Evolutionary conservation across 2,329 filamentous ascomycete species (phyloP), one percentile per base, ranked within the genome.

Genomic region (Nemania diffusa): DNA sequence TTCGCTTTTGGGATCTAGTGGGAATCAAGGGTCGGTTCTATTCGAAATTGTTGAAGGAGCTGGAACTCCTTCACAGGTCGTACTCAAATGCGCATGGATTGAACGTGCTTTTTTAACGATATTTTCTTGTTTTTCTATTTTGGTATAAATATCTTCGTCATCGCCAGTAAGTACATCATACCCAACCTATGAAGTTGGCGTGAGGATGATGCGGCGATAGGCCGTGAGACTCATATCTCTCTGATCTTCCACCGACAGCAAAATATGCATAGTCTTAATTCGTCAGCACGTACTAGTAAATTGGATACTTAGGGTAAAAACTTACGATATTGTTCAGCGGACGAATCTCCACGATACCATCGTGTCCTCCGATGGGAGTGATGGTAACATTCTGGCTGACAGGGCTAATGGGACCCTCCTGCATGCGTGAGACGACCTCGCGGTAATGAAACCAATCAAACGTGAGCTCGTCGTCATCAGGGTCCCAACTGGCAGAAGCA

Each of bases 401-500:
- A 13, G 34, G 34, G 15, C 34, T 40, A 13, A 40, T 40, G 11
- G 34, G 34, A 40, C 34, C 34, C 34, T 40, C 34, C 34, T 40
- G 34, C 34, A 40, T 40, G 5, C 34, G 34, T 13, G 34, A 13
- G 34, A 40, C 34, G 11, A 40, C 34, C 34, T 40, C 34, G 34
- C 34, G 34, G 17, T 57, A 57, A 2, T 29, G 26, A 13, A 44
- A 11, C 55, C 55, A 57, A 2, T 22, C 13, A 4, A 57, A 57
- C 7, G 2, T 44, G 8, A 57, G n/a, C 26, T 32, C 9, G 9
- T 46, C n/a, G 17, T 27, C 37, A 44, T 57, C 55, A 11, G 55
- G 55, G n/a, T 57, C 55, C 37, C 40, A 46, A n/a, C 24, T 57
- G 24, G 22, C 22, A 13, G 27, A 52, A 1, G 37, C 57, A 42